Conservation (phyloP, 2,329 filamentous ascomycete genomes). For the Biscogniauxia marginata region DNA sequence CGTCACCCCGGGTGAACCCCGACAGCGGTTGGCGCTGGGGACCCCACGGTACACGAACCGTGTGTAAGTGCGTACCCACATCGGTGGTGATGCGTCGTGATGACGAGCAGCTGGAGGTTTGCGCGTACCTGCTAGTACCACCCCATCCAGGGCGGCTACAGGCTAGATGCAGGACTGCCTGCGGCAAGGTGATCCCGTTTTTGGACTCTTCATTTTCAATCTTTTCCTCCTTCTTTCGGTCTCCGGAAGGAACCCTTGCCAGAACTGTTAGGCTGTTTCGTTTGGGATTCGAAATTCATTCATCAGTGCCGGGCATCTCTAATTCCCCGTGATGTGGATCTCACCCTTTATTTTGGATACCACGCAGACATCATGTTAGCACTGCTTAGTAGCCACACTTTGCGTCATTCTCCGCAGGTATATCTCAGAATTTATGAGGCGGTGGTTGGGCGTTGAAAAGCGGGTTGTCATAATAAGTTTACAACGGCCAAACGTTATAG, state of each 20-base stretch:
- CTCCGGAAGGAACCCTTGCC: background rate
- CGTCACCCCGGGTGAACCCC: too few species aligned
- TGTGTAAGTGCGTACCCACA: background rate
- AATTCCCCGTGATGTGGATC: background rate
- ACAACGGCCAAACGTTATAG: too few species aligned
- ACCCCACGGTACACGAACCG: background rate
- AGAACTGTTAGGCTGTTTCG: background rate
- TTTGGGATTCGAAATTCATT: background rate
- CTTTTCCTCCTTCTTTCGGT: background rate
- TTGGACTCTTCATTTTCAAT: background rate
- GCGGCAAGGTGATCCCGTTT: background rate
- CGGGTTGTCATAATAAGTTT: background rate
- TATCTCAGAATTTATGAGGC: background rate
- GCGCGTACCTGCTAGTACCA: background rate
- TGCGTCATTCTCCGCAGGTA: background rate
- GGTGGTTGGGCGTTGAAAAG: background rate
- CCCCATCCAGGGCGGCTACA: background rate
- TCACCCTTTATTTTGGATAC: background rate
- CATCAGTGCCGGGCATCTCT: background rate
- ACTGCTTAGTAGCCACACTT: background rate
- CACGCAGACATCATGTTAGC: too few species aligned
- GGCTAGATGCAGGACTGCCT: background rate
- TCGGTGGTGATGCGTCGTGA: background rate
- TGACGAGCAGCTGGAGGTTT: background rate
- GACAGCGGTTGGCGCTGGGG: background rate